These are phyloP conservation scores for Capsicum pubescens DNA, from an alignment of 257 asterid genomes.

Conservation along the genomic window DNA sequence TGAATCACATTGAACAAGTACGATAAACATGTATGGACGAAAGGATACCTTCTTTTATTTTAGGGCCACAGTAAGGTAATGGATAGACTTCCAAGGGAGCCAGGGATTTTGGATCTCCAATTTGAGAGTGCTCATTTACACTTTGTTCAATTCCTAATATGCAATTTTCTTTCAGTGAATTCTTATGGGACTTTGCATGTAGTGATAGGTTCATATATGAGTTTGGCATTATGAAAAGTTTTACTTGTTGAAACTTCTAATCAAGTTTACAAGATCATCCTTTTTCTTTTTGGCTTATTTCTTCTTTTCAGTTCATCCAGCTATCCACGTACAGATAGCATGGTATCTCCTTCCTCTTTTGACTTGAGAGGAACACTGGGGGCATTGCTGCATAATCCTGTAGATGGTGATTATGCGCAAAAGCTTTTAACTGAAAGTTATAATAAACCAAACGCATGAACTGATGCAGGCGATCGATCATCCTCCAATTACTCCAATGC, in stretches of 20 bases:
- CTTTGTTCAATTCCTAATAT: background rate
- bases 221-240: background rate
- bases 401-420: constrained; percentile 68
- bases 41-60: background rate
- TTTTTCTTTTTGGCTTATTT: constrained; percentile 27
- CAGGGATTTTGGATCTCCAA: background rate
- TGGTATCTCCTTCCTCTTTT: constrained; percentile 89
- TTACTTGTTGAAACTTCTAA: background rate
- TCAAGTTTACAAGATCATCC: background rate
- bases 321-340: constrained; percentile 95
- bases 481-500: constrained; percentile 95
- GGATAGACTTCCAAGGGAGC: background rate
- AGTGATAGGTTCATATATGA: background rate
- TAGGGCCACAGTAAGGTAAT: background rate
- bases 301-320: constrained; percentile 46
- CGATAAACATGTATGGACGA: background rate
- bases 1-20: background rate
- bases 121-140: background rate
- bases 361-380: constrained; percentile 84
- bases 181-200: background rate
- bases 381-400: constrained; percentile 56
- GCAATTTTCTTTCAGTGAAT: background rate
- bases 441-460: constrained; percentile 74
- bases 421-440: constrained; percentile 63
- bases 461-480: constrained; percentile 90